A percentile compares a stretch with the other conserved stretches of the same genome.
Evolutionary conservation across 352 stramenopile genomes (phyloP).

Genomic region (Globisporangium spinosum): DNA sequence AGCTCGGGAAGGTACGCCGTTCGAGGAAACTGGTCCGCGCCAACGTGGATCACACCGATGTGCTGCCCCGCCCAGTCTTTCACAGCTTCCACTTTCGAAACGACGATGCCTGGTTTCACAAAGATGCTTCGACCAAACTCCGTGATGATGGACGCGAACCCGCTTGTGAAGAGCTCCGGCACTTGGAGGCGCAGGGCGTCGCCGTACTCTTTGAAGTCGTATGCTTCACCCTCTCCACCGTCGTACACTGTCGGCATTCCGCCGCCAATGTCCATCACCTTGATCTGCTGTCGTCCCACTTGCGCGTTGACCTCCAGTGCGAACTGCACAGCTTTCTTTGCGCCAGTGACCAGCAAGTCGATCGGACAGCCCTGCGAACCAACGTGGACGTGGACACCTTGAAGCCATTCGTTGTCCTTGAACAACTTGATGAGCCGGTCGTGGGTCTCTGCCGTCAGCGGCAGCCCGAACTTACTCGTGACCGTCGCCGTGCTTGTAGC

Average conservation of each 20-base stretch:
- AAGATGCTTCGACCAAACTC: conserved; percentile 90
- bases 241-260: conserved; percentile 88
- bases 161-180: conserved; percentile 82
- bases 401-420: conserved; percentile 75
- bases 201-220: conserved; percentile 84
- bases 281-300: conserved; percentile 59
- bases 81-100: conserved; percentile 86
- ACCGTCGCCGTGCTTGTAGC: conserved; percentile 83
- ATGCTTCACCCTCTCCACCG: conserved; percentile 53
- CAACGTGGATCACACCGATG: conserved; percentile 87
- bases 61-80: conserved; percentile 80
- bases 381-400: conserved; percentile 88
- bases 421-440: conserved; percentile 54
- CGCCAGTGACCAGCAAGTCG: conserved; percentile 77
- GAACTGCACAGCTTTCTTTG: conserved; percentile 70
- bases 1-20: conserved; percentile 82
- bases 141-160: conserved; percentile 83
- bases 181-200: conserved; percentile 54
- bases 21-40: conserved; percentile 88
- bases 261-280: conserved; percentile 89
- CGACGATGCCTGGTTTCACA: conserved; percentile 83
- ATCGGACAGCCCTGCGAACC: conserved; percentile 86
- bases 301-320: conserved; percentile 68
- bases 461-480: conserved; percentile 91
- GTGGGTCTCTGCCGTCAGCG: conserved; percentile 53